A percentile compares a stretch with the other conserved stretches of the same genome.
phyloP scores from a whole-genome alignment of 345 rosid genomes.

The Salix exigua region DNA sequence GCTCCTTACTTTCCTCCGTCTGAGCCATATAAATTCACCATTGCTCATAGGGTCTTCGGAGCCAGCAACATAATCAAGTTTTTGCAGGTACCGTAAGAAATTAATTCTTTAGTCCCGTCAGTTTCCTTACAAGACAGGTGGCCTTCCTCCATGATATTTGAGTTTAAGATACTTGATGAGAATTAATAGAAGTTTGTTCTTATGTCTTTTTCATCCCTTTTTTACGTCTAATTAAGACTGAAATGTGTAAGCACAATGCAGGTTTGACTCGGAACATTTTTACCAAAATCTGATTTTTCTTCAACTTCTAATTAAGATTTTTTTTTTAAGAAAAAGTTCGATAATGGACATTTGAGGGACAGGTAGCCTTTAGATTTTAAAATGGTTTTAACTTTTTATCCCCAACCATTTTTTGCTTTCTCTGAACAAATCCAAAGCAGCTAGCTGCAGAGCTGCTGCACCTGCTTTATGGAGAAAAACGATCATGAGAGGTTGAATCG shows the following conservation, averaged over 20 bases:
- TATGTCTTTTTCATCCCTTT: background rate
- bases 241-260: background rate
- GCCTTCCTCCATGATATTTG: background rate
- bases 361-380: background rate
- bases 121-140: background rate
- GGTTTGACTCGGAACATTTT: background rate
- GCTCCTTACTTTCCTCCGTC: slow-evolving; percentile 81
- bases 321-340: background rate
- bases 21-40: slow-evolving; percentile 62
- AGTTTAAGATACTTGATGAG: background rate
- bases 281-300: background rate
- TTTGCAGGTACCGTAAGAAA: slow-evolving; percentile 43
- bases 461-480: slow-evolving; percentile 6
- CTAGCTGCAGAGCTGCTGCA: background rate
- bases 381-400: background rate
- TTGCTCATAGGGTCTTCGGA: slow-evolving; percentile 64
- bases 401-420: background rate
- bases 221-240: background rate
- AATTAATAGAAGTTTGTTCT: background rate
- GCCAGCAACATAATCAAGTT: slow-evolving; percentile 65
- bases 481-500: background rate
- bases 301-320: background rate
- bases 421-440: background rate
- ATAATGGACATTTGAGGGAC: background rate
- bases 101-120: background rate